These are phyloP conservation scores for Serendipita indica DNA, from an alignment of 768 basidiomycete species.

Conservation along the genomic window DNA sequence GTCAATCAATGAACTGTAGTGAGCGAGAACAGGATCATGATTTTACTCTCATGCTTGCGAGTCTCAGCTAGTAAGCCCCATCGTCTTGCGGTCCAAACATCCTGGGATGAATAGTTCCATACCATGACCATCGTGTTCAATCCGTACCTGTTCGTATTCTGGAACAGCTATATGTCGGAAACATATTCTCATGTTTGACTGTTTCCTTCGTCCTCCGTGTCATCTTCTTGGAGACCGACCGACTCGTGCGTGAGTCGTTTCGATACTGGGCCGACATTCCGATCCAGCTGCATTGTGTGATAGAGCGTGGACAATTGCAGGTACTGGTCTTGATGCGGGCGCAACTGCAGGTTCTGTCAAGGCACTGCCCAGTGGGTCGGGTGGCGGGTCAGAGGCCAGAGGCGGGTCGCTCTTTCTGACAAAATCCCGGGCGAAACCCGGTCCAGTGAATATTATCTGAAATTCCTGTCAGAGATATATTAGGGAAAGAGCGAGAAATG, in stretches of 20 bases:
- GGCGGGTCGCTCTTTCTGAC: neutral
- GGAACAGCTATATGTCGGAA: too few relatives aligned
- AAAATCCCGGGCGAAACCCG: neutral
- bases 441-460: neutral
- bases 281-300: neutral
- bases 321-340: neutral
- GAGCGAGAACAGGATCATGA: too few relatives aligned
- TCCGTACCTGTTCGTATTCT: too few relatives aligned
- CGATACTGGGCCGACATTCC: neutral
- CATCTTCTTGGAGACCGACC: neutral
- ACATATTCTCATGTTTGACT: too few relatives aligned
- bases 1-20: too few relatives aligned
- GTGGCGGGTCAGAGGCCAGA: neutral
- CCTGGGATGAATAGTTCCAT: too few relatives aligned
- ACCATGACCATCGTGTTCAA: too few relatives aligned
- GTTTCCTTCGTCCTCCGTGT: neutral
- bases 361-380: neutral
- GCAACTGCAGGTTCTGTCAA: neutral
- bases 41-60: too few relatives aligned
- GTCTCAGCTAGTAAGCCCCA: too few relatives aligned
- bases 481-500: too few relatives aligned
- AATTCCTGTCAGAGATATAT: too few relatives aligned
- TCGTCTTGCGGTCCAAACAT: too few relatives aligned
- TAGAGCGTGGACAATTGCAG: neutral
- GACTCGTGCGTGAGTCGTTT: neutral